phyloP scores from a whole-genome alignment of 768 basidiomycete species.

The Amylocystis lapponica region DNA sequence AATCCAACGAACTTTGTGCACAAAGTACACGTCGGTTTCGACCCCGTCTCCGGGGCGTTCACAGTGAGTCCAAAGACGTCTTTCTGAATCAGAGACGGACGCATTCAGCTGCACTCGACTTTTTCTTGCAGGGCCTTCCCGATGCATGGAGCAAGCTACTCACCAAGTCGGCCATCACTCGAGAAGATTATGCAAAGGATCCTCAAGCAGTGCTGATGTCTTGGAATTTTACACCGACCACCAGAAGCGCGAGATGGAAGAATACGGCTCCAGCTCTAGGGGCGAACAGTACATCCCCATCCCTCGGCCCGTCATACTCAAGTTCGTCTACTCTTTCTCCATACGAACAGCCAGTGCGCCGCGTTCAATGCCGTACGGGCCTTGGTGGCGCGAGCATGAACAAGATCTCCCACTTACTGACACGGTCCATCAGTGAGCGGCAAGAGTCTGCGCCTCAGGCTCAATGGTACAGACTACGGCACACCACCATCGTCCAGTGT shows the following conservation, averaged over 20 bases:
- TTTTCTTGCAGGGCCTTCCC: conserved; percentile 91
- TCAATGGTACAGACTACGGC: conserved; percentile 27
- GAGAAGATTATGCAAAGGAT: conserved; percentile 95
- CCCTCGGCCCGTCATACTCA: conserved; percentile 1
- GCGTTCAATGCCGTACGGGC: conserved; percentile 89
- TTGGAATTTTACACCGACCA: conserved; percentile 98
- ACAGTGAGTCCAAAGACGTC: conserved; percentile 82
- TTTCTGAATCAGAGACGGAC: too few species aligned
- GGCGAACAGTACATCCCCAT: conserved; percentile 8
- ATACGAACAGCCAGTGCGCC: conserved; percentile 46
- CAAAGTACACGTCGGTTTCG: conserved; percentile 97
- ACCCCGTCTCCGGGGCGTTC: conserved; percentile 89
- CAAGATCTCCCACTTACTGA: conserved; percentile 36
- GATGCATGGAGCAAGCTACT: conserved; percentile 98
- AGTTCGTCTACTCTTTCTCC: conserved; percentile 24
- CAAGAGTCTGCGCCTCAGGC: conserved; percentile 41
- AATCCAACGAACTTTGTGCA: conserved; percentile 98
- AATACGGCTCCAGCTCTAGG: conserved; percentile 25
- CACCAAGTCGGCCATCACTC: conserved; percentile 94
- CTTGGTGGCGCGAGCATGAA: conserved; percentile 61
- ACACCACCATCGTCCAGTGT: conserved; percentile 34
- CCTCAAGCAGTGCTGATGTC: conserved; percentile 95
- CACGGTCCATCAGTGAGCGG: conserved; percentile 34
- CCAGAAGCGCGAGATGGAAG: conserved; percentile 90
- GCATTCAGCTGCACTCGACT: too few species aligned